These are phyloP conservation scores for Globisporangium alternatum DNA, from an alignment of 352 stramenopile genomes.

Conservation along the genomic window DNA sequence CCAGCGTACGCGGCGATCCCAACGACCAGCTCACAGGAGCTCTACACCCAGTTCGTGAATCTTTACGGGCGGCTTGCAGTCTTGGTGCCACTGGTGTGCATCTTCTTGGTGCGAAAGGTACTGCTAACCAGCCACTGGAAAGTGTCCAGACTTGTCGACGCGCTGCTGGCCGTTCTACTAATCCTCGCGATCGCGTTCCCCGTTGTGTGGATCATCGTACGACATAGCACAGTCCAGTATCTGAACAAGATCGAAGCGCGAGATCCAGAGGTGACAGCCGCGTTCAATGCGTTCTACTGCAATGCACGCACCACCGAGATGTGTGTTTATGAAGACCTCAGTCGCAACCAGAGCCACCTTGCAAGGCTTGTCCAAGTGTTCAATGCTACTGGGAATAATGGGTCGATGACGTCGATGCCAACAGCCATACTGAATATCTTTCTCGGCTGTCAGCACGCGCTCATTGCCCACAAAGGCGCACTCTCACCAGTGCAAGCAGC, in stretches of 20 bases:
- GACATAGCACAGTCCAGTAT: background rate
- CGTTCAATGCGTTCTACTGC: slow-evolving; percentile 13
- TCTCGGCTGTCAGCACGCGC: slow-evolving; percentile 1
- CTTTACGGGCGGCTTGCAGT: background rate
- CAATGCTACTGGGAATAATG: background rate
- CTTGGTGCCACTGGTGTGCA: background rate
- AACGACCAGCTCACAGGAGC: background rate
- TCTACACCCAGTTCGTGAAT: background rate
- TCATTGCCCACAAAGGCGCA: slow-evolving; percentile 4
- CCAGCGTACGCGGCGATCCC: background rate
- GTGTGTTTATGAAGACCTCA: background rate
- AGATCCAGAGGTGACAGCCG: background rate
- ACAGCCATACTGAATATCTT: background rate
- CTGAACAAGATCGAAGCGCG: background rate
- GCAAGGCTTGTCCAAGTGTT: background rate
- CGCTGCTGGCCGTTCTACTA: background rate
- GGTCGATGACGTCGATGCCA: background rate
- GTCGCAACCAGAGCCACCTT: background rate
- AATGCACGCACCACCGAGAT: background rate
- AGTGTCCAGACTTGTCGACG: background rate
- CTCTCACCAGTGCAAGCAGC: background rate
- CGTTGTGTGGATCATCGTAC: background rate
- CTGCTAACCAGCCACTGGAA: background rate
- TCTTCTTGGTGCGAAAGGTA: background rate
- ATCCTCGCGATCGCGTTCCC: background rate